A percentile compares a stretch with the other conserved stretches of the same genome.
phyloP scores from a whole-genome alignment of 202 grass and related monocot genomes.

The Cymbopogon flexuosus region DNA sequence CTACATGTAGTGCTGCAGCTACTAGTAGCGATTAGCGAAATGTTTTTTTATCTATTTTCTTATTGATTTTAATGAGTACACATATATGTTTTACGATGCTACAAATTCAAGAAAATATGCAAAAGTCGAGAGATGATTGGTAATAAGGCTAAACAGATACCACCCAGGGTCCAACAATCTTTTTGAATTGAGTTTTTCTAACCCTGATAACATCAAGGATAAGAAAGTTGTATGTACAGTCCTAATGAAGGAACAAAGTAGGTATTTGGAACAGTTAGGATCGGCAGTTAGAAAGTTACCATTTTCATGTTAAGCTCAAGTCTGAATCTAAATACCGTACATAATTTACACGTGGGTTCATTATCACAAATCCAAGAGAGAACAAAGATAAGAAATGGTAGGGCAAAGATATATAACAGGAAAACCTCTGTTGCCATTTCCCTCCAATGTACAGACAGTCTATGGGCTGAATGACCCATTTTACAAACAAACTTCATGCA shows the following conservation, averaged over 20 bases:
- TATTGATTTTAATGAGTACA: neutral
- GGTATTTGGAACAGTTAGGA: neutral
- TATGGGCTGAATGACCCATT: conserved; percentile 4
- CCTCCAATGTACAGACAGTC: neutral
- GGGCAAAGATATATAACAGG: neutral
- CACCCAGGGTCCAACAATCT: neutral
- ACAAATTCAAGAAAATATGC: neutral
- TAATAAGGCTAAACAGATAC: neutral
- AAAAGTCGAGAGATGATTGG: neutral
- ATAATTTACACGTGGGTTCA: neutral
- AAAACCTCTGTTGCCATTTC: neutral
- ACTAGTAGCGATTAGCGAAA: neutral
- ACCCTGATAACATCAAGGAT: neutral
- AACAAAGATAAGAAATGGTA: neutral
- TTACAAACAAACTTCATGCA: conserved; percentile 14
- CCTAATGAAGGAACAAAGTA: conserved; percentile 3
- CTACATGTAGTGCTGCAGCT: neutral
- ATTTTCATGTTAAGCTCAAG: conserved; percentile 18
- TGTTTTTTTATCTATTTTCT: neutral
- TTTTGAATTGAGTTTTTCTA: neutral
- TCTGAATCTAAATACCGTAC: neutral
- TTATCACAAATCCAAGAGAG: neutral
- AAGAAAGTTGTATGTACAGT: neutral
- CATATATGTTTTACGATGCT: neutral
- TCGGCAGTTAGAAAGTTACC: neutral